phyloP scores from a whole-genome alignment of 208 protist genomes.

The Crithidia sp. region DNA sequence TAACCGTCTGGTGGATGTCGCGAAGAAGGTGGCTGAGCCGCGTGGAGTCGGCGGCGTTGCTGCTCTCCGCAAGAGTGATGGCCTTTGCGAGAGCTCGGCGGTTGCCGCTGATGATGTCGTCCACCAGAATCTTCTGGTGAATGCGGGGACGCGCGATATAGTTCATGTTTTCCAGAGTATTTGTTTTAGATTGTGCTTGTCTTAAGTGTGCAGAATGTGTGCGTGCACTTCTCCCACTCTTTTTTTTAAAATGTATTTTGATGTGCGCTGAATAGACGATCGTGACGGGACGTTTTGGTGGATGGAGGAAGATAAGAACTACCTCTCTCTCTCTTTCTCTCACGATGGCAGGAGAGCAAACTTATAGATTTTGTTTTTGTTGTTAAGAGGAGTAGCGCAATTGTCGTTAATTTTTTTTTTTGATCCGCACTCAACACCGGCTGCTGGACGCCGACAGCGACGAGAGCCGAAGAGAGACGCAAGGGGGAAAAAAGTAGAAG shows the following conservation, averaged over 20 bases:
- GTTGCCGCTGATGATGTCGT: conserved; percentile 47
- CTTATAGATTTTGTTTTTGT: too few relatives aligned
- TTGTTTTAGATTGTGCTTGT: not conserved
- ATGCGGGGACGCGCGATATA: conserved; percentile 31
- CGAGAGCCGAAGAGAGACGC: not conserved
- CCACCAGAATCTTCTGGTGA: conserved; percentile 28
- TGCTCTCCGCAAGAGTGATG: conserved; percentile 77
- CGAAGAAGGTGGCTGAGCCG: conserved; percentile 43
- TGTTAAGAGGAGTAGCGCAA: not conserved
- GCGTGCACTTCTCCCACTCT: not conserved
- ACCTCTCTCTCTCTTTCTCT: too few relatives aligned
- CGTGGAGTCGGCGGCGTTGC: conserved; percentile 34
- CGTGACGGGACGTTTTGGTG: too few relatives aligned
- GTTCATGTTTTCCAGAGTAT: conserved; percentile 23
- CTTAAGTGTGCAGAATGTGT: not conserved
- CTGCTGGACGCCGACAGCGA: too few relatives aligned
- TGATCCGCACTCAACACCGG: not conserved
- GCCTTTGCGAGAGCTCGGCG: conserved; percentile 62
- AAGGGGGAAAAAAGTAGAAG: not conserved
- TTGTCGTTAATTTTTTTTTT: not conserved
- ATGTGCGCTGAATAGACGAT: too few relatives aligned
- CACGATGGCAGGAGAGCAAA: too few relatives aligned
- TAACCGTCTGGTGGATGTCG: conserved; percentile 38
- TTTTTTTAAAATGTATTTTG: too few relatives aligned
- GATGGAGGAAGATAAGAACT: too few relatives aligned